Evolutionary conservation across 1,284 basidiomycete genomes (phyloP).

Genomic region (Cutaneotrichosporon sp.): DNA sequence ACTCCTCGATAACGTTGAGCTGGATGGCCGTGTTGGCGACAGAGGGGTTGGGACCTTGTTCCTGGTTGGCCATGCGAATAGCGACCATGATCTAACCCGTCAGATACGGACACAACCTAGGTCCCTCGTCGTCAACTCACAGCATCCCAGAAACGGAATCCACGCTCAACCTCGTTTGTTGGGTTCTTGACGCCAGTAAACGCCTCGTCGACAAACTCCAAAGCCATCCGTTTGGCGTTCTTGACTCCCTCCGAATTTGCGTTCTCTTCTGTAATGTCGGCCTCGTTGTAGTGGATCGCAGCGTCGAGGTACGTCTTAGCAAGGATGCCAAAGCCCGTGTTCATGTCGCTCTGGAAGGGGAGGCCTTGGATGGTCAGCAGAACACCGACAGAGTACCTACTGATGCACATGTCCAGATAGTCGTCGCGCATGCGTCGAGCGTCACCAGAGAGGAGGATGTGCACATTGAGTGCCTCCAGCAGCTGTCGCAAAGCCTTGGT

Average conservation of each 20-base stretch:
- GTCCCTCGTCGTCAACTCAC: conserved; percentile 59
- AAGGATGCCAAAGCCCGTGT: conserved; percentile 96
- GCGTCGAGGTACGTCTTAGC: conserved; percentile 95
- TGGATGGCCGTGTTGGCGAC: conserved; percentile 51
- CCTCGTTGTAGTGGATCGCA: conserved; percentile 75
- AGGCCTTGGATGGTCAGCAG: conserved; percentile 51
- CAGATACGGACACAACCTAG: conserved; percentile 16
- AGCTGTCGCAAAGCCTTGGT: conserved; percentile 85
- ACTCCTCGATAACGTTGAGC: conserved; percentile 77
- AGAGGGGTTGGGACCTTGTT: conserved; percentile 71
- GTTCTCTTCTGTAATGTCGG: conserved; percentile 58
- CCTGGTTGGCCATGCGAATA: conserved; percentile 75
- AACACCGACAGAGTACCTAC: conserved; percentile 23
- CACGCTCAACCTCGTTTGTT: conserved; percentile 83
- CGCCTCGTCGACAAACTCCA: conserved; percentile 88
- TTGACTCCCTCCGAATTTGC: conserved; percentile 71
- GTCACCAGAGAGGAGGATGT: conserved; percentile 86
- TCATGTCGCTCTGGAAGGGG: conserved; percentile 93
- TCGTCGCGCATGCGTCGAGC: conserved; percentile 84
- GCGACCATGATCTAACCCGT: conserved; percentile 72
- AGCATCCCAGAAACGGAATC: conserved; percentile 97
- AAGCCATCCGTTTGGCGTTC: conserved; percentile 79
- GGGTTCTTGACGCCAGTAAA: conserved; percentile 87
- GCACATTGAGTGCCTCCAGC: conserved; percentile 84
- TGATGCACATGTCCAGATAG: conserved; percentile 81